phyloP scores from a whole-genome alignment of 73 alveolate genomes.

The Breviolum minutum region DNA sequence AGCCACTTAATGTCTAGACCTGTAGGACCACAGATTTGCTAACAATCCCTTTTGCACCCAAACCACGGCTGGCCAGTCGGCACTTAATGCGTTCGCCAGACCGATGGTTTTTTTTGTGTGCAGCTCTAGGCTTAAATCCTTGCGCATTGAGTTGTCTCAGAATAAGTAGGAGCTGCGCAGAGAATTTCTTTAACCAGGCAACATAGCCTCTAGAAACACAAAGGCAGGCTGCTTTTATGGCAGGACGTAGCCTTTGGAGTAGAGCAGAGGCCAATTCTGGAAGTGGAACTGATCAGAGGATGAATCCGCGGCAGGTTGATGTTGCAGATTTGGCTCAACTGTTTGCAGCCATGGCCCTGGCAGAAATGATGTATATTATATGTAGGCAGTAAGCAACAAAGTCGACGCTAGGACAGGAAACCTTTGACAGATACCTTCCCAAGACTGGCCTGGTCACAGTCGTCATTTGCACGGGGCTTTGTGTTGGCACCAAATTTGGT shows the following conservation, averaged over 20 bases:
- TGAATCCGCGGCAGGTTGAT: neutral
- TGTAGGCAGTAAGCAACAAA: too few relatives aligned
- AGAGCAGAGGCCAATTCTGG: slow-evolving; percentile 1
- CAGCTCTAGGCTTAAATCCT: neutral
- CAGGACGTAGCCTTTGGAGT: neutral
- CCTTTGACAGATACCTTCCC: too few relatives aligned
- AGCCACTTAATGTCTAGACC: neutral
- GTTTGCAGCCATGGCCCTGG: too few relatives aligned
- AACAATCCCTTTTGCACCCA: slow-evolving; percentile 13
- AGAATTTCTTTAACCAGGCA: too few relatives aligned
- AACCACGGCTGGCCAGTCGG: slow-evolving; percentile 25
- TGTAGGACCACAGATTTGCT: neutral
- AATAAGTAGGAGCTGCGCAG: too few relatives aligned
- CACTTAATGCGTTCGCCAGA: slow-evolving; percentile 17
- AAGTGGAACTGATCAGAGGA: neutral
- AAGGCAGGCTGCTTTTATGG: neutral
- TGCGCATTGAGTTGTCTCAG: too few relatives aligned
- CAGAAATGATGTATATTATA: too few relatives aligned
- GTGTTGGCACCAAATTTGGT: too few relatives aligned
- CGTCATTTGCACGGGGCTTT: too few relatives aligned
- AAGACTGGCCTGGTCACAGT: too few relatives aligned
- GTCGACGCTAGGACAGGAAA: too few relatives aligned
- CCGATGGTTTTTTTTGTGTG: slow-evolving; percentile 4
- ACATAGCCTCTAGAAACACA: neutral
- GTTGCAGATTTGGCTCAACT: too few relatives aligned